Percentiles rank a stretch among this genome's conserved stretches.
These are phyloP conservation scores for Clavulina sp. DNA, from an alignment of 768 basidiomycete genomes.

Conservation along the genomic window DNA sequence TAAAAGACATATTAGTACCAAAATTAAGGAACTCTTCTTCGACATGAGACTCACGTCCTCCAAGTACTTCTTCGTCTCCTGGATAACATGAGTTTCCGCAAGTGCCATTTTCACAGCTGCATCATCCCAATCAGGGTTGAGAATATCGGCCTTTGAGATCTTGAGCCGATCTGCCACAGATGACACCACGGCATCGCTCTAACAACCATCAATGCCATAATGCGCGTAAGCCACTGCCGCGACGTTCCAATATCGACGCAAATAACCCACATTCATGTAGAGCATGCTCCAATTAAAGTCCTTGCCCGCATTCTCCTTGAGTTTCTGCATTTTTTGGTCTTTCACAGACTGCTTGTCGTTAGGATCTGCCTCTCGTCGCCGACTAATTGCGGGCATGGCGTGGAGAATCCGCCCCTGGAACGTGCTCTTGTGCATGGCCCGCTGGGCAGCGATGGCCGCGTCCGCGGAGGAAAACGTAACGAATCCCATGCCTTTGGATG, in stretches of 20 bases:
- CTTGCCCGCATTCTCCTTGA: conserved; percentile 50
- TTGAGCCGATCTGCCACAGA: conserved; percentile 82
- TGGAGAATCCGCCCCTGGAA: conserved; percentile 89
- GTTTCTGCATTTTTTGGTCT: conserved; percentile 37
- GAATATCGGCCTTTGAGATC: conserved; percentile 69
- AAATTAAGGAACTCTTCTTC: conserved; percentile 46
- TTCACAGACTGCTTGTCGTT: conserved; percentile 37
- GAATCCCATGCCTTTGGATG: conserved; percentile 46
- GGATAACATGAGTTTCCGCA: conserved; percentile 90
- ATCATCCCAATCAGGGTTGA: conserved; percentile 48
- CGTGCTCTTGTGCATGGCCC: conserved; percentile 59
- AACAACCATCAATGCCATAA: conserved; percentile 7
- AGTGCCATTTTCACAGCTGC: conserved; percentile 87
- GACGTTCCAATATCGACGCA: neutral
- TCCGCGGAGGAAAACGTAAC: conserved; percentile 30
- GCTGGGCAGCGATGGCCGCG: conserved; percentile 51
- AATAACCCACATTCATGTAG: conserved; percentile 76
- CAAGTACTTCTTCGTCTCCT: conserved; percentile 83
- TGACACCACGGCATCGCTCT: conserved; percentile 88
- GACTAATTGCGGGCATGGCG: conserved; percentile 69
- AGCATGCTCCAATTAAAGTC: conserved; percentile 88
- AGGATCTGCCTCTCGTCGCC: conserved; percentile 15
- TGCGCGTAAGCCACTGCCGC: too few species aligned
- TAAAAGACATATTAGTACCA: conserved; percentile 17
- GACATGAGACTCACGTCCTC: conserved; percentile 27